Evolutionary conservation across 2,329 filamentous ascomycete genomes (phyloP), one percentile per base, ranked within the genome.

Genomic region (Akanthomyces muscarius): DNA sequence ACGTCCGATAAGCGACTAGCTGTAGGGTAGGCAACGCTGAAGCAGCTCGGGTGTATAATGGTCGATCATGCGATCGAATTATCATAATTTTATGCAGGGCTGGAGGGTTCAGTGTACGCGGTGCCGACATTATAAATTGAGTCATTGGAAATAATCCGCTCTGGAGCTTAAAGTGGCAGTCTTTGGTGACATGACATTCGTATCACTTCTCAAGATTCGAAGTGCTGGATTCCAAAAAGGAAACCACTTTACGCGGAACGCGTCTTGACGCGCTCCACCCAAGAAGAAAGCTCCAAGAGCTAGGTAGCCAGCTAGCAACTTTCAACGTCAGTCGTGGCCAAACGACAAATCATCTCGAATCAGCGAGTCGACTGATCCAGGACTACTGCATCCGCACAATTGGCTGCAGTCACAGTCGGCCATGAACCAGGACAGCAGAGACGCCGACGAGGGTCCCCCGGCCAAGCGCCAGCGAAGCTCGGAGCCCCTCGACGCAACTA

Each of bases 381-480:
- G 8, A 42, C 6, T 5, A 3, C 36, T 11, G 11, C 4, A 25
- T n/a, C 21, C 5, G n/a, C 0, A 1, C 10, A 44, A 0, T 16
- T 10, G 16, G 13, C 8, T 11, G 5, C 5, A 18, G 7, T 7
- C 44, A 21, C 7, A 8, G 6, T 18, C 13, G 10, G 23, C 11
- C 25, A 55, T 61, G 59, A 30, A 47, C 1, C 42, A 41, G n/a
- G 42, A 36, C 16, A 23, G n/a, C 42, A 63, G 65, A 14, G 60
- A 59, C n/a, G 30, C 53, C 21, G 55, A 61, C 3, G 52, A 65
- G n/a, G 53, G 51, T 28, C 63, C 57, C 10, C 50, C 56, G 16
- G 36, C 62, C 13, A 64, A 64, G 36, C 62, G 62, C n/a, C 62
- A 45, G 38, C 44, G 52, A 11, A 61, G 62, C 57, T 30, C 23